phyloP scores from a whole-genome alignment of 768 basidiomycete genomes.

The Lactarius evosmus region DNA sequence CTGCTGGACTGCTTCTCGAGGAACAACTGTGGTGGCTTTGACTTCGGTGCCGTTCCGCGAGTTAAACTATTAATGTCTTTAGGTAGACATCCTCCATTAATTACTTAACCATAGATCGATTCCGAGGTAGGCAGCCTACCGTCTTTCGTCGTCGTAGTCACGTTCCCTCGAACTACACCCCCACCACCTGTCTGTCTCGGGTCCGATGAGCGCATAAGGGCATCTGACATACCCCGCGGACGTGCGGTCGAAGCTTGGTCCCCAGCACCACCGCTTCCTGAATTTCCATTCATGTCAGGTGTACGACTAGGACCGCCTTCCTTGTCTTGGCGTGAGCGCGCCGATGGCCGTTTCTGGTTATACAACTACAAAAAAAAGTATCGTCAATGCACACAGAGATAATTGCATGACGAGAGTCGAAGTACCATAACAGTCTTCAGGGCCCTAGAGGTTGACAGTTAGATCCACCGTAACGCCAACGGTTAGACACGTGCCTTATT shows the following conservation, averaged over 20 bases:
- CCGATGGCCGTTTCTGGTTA: constrained; percentile 68
- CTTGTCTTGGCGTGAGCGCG: constrained; percentile 48
- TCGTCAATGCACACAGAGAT: constrained; percentile 25
- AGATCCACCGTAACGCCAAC: constrained; percentile 21
- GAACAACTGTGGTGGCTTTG: constrained; percentile 7
- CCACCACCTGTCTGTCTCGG: constrained; percentile 19
- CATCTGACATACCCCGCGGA: constrained; percentile 74
- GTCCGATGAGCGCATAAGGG: constrained; percentile 37
- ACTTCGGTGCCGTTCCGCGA: constrained; percentile 14
- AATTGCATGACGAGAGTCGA: constrained; percentile 7
- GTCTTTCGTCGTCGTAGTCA: constrained; percentile 22
- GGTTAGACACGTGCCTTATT: constrained; percentile 56
- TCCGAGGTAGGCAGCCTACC: constrained; percentile 28
- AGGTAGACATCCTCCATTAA: constrained; percentile 21
- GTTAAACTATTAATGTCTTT: constrained; percentile 15
- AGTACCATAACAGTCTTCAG: constrained; percentile 80
- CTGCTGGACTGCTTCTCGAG: constrained; percentile 14
- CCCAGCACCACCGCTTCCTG: constrained; percentile 39
- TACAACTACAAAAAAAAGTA: constrained; percentile 52
- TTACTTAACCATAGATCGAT: constrained; percentile 25
- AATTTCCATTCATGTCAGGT: constrained; percentile 26
- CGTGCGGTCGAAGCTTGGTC: constrained; percentile 42
- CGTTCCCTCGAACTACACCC: constrained; percentile 20
- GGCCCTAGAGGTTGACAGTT: constrained; percentile 44
- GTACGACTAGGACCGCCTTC: constrained; percentile 36